phyloP scores from a whole-genome alignment of 169 alveolate species.

The Eimeria mitis region DNA sequence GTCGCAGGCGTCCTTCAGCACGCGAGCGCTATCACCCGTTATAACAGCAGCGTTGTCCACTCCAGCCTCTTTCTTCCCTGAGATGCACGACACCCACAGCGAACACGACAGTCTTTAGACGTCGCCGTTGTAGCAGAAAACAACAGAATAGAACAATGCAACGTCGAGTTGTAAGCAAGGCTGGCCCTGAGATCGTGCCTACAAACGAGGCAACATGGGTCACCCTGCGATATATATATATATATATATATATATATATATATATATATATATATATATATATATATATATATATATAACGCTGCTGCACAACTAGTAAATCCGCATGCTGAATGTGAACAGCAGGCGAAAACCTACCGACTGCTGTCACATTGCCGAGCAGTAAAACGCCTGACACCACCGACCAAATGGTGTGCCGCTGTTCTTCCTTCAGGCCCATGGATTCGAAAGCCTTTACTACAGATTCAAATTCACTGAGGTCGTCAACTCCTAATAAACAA shows the following conservation, averaged over 20 bases:
- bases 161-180: background rate
- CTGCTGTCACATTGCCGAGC: slow-evolving; percentile 97
- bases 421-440: slow-evolving; percentile 93
- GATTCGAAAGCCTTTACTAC: slow-evolving; percentile 95
- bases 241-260: background rate
- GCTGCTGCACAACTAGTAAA: background rate
- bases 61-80: slow-evolving; percentile 92
- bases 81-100: background rate
- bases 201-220: background rate
- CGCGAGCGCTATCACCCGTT: slow-evolving; percentile 84
- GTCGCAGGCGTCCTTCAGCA: slow-evolving; percentile 90
- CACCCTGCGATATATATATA: background rate
- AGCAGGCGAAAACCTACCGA: slow-evolving; percentile 23
- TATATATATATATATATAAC: background rate
- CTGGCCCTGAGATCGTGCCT: background rate
- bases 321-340: background rate
- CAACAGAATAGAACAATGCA: background rate
- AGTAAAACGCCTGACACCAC: slow-evolving; percentile 95
- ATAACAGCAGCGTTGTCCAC: slow-evolving; percentile 93
- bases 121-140: background rate
- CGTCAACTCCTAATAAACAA: slow-evolving; percentile 91
- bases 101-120: background rate
- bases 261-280: too few species aligned
- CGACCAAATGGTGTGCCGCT: slow-evolving; percentile 92
- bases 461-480: slow-evolving; percentile 94